Evolutionary conservation across 2,329 filamentous ascomycete species (phyloP), one percentile per base, ranked within the genome.

Genomic region (Colletotrichum sublineola): DNA sequence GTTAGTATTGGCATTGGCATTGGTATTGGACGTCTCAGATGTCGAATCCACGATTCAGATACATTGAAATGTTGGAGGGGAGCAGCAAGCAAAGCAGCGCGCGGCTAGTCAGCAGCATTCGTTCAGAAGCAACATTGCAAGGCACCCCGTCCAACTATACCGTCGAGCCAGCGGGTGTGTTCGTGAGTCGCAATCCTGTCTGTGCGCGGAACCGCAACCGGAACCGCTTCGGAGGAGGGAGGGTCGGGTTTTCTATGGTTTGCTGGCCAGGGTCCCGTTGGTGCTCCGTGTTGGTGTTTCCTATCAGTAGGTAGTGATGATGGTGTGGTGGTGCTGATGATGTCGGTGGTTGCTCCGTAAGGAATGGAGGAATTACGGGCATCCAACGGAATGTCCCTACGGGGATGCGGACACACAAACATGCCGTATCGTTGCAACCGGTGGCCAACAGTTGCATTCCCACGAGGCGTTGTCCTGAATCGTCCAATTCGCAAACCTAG

Each of bases 341-440:
- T 63, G 40, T 63, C 57, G 69, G 58, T 71, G 69, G 65, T 60
- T 63, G 60, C 57, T 7, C 58, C 38, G 8, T 4, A n/a, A 72
- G 69, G 66, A 72, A 72, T 55, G 69, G 69, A 64, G 53, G 58
- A 72, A 72, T 55, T 60, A 64, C 69, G 69, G 64, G 58, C 65
- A 53, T 58, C 48, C 40, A 67, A 68, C 58, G 68, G 60, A 72
- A 69, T 64, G 11, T 44, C 38, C 69, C 48, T 46, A 55, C 46
- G 53, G 48, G 31, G 18, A 24, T 24, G 31, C 12, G 8, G 4
- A 24, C n/a, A 36, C 15, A 24, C 53, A 24, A 46, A 64, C 56
- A 56, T 60, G 66, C 60, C 66, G 69, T 53, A 50, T 68, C 44
- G 68, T 72, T 60, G 53, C 66, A 69, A 60, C 58, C 64, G 66